Conservation (phyloP, 2,329 filamentous ascomycete species). For the Trichoderma hamatum region DNA sequence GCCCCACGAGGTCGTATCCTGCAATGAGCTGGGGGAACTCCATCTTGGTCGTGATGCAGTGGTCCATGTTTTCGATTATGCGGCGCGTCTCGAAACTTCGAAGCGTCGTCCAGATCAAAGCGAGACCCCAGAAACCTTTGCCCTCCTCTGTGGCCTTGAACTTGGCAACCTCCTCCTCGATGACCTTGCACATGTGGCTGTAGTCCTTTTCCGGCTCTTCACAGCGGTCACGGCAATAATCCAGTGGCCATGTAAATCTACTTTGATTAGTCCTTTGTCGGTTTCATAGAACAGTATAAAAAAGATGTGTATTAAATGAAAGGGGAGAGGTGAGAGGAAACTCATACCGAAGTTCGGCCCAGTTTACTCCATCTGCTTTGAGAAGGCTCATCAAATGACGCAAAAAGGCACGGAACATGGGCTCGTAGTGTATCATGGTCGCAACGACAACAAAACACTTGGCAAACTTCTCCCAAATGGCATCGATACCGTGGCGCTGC, state of each 20-base stretch:
- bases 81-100: constrained; percentile 64
- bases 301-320: not conserved
- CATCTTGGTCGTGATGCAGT: constrained; percentile 81
- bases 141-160: constrained; percentile 76
- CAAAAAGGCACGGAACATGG: constrained; percentile 79
- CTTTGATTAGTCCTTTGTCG: not conserved
- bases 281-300: not conserved
- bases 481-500: constrained; percentile 81
- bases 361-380: constrained; percentile 79
- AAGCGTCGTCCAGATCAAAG: constrained; percentile 82
- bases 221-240: constrained; percentile 66
- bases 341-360: constrained; percentile 71
- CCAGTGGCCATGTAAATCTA: constrained; percentile 70
- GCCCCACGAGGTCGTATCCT: constrained; percentile 87
- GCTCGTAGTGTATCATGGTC: constrained; percentile 84
- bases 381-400: constrained; percentile 70
- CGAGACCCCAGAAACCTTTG: constrained; percentile 78
- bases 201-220: constrained; percentile 70
- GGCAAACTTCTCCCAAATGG: constrained; percentile 81
- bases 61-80: constrained; percentile 80
- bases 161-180: constrained; percentile 75
- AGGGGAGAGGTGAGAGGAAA: not conserved
- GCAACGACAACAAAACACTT: constrained; percentile 74
- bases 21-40: constrained; percentile 77
- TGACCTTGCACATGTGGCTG: constrained; percentile 68